Conservation (phyloP, 306 rosid genomes). For the Trifolium repens region DNA sequence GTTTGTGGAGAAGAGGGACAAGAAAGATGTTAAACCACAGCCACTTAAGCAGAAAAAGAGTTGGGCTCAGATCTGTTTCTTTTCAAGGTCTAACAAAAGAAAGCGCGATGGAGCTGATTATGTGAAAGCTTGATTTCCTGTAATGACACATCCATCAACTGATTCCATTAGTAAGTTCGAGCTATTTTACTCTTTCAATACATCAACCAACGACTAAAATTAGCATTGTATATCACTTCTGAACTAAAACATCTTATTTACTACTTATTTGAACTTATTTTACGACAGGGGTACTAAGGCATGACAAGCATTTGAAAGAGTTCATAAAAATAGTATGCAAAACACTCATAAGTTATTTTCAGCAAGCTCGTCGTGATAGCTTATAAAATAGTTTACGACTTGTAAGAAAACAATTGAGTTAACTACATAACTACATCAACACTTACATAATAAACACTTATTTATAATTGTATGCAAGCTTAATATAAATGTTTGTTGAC, state of each 20-base stretch:
- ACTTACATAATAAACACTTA: background rate
- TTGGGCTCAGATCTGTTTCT: conserved; percentile 80
- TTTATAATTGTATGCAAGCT: background rate
- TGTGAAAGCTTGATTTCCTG: conserved; percentile 59
- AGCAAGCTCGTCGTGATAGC: background rate
- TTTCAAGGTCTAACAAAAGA: conserved; percentile 75
- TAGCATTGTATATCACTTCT: conserved; percentile 19
- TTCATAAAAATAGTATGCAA: background rate
- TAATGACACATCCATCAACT: conserved; percentile 23
- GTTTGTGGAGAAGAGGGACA: conserved; percentile 59
- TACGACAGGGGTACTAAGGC: background rate
- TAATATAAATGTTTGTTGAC: conserved; percentile 5
- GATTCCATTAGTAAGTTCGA: conserved; percentile 54
- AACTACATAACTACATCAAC: too few species aligned
- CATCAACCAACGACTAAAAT: conserved; percentile 25
- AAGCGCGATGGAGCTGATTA: conserved; percentile 62
- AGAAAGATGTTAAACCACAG: conserved; percentile 58
- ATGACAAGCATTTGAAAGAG: background rate
- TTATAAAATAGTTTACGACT: too few species aligned
- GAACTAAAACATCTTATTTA: background rate
- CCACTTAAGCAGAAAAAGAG: conserved; percentile 69
- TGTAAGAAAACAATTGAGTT: too few species aligned
- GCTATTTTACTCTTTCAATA: conserved; percentile 34
- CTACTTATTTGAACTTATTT: background rate
- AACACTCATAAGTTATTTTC: background rate